Evolutionary conservation across 83 land plant genomes (phyloP).

Genomic region (Isoetes engelmannii): DNA sequence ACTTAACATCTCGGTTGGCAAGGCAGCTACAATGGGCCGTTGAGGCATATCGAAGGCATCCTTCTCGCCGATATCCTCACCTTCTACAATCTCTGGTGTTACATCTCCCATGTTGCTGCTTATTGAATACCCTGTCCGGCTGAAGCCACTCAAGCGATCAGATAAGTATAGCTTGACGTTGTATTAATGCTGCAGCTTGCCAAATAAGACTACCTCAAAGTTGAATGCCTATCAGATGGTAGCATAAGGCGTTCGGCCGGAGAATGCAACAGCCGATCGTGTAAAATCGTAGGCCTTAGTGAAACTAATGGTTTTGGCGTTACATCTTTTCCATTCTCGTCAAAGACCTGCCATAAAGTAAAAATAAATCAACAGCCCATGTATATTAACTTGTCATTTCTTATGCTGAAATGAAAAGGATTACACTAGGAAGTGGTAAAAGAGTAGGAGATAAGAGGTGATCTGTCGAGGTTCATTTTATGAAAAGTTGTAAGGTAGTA

Average conservation of each 20-base stretch:
- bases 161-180: not conserved
- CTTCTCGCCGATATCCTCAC: conserved; percentile 12
- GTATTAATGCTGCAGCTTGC: not conserved
- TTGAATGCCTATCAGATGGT: conserved; percentile 16
- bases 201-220: conserved; percentile 14
- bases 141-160: conserved; percentile 7
- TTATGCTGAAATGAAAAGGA: not conserved
- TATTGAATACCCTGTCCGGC: conserved; percentile 38
- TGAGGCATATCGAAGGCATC: conserved; percentile 2
- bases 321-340: conserved; percentile 43
- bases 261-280: conserved; percentile 22
- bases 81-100: conserved; percentile 34
- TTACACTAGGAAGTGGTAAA: not conserved
- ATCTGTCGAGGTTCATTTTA: conserved; percentile 13
- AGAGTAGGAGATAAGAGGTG: not conserved
- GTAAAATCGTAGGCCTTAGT: conserved; percentile 32
- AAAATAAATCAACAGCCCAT: not conserved
- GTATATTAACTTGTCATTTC: not conserved
- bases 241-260: conserved; percentile 18
- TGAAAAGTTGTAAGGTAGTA: not conserved
- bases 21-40: not conserved
- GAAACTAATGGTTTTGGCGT: conserved; percentile 36
- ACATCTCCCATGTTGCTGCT: conserved; percentile 35
- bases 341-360: conserved; percentile 32
- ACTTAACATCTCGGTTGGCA: not conserved